These are phyloP conservation scores for Fusarium sarcochroum DNA, from an alignment of 2,329 filamentous ascomycete species.

Conservation along the genomic window DNA sequence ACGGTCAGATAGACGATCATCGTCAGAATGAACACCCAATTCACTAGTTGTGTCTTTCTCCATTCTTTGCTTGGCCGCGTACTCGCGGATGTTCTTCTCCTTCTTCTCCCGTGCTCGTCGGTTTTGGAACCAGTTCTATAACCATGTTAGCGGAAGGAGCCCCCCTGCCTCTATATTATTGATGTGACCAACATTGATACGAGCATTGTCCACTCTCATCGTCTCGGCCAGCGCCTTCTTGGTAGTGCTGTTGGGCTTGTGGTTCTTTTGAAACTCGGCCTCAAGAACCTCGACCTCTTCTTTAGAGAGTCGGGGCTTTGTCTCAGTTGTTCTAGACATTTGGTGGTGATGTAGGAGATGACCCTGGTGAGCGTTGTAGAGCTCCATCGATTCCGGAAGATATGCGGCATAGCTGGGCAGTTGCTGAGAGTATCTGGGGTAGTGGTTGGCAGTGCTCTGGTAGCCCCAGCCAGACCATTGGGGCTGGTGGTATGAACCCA, in stretches of 20 bases:
- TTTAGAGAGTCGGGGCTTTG: constrained; percentile 69
- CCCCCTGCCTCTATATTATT: background rate
- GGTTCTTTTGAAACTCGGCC: constrained; percentile 73
- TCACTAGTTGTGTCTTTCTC: constrained; percentile 54
- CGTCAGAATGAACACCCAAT: constrained; percentile 45
- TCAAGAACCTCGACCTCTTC: constrained; percentile 72
- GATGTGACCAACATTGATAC: constrained; percentile 69
- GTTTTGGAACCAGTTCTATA: constrained; percentile 79
- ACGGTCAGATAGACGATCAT: constrained; percentile 53
- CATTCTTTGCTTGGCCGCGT: constrained; percentile 56
- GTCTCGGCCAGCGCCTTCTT: constrained; percentile 73
- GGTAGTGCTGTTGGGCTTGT: constrained; percentile 73
- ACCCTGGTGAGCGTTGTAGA: constrained; percentile 55
- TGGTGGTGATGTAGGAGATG: constrained; percentile 56
- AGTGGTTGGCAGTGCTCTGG: constrained; percentile 49
- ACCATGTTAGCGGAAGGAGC: constrained; percentile 50
- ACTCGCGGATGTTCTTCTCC: constrained; percentile 66
- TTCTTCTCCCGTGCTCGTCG: constrained; percentile 75
- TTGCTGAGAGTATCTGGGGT: constrained; percentile 52
- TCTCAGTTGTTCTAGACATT: constrained; percentile 60
- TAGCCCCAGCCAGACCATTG: constrained; percentile 57
- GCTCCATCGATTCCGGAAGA: constrained; percentile 57
- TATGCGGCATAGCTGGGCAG: constrained; percentile 54
- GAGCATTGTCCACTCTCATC: constrained; percentile 73
- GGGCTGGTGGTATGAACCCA: constrained; percentile 54